Evolutionary conservation across 805 yeast species (phyloP), one percentile per base, ranked within the genome.

Genomic region (Ogataea glucozyma): DNA sequence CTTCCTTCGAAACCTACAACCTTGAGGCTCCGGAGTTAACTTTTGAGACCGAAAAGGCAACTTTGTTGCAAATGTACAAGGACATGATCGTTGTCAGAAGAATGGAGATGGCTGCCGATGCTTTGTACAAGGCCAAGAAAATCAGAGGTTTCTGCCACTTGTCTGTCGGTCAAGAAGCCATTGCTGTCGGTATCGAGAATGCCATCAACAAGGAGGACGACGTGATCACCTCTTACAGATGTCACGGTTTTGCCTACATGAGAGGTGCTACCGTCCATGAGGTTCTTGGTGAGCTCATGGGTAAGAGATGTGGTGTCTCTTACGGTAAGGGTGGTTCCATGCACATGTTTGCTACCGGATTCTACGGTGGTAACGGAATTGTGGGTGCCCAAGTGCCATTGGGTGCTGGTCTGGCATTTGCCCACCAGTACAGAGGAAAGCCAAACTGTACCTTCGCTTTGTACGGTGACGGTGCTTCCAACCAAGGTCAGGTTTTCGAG

Each of bases 311-410:
- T 45, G 98, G 99, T 76, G 95, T 87, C 48, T 85, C 97, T 31
- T 83, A 73, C 72, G 99, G 99, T 74, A 93, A 93, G 73, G 99
- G 99, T 76, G 99, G 99, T 60, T 93, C 99, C 53, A 93, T 93
- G 99, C 99, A 93, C 75, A 87, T 93, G 90, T 93, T 83, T 68
- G 87, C 95, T 37, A 83, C 84, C 35, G 95, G 95, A 49, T 93
- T 93, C 78, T 93, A 85, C 71, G 99, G 99, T 68, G 99, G 99
- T 72, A 93, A 93, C 73, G 99, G 99, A 76, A 93, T 93, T 68
- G 99, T 93, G 43, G 99, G 99, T 67, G 99, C 98, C 41, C 99
- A 93, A 75, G 97, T 93, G 44, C 96, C 99, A 52, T 78, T 93
- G 59, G 99, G 99, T 66, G 88, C 97, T 43, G 99, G 99, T 60